Percentiles rank a stretch among this genome's conserved stretches.
Evolutionary conservation across 768 basidiomycete genomes (phyloP).

Genomic region (Trametes villosa): DNA sequence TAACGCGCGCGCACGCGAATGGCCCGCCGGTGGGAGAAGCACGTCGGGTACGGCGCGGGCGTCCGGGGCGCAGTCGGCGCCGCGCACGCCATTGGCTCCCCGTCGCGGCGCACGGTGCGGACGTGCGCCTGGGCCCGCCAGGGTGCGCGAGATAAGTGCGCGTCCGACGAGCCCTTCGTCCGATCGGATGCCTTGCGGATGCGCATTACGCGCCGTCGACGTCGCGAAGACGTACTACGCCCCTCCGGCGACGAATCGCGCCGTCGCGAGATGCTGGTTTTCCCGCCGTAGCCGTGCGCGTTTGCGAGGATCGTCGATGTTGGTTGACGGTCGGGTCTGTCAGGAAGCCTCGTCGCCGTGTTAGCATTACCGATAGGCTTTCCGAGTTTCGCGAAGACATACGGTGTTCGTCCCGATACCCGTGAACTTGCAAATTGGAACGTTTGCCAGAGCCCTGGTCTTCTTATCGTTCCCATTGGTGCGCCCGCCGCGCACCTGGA

Average conservation of each 20-base stretch:
- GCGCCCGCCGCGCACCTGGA: not conserved
- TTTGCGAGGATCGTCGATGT: slow-evolving; percentile 6
- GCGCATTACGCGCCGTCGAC: slow-evolving; percentile 2
- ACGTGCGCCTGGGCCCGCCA: slow-evolving; percentile 1
- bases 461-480: not conserved
- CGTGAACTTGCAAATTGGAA: not conserved
- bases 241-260: not conserved
- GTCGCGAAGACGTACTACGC: slow-evolving; percentile 8
- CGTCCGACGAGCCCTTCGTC: slow-evolving; percentile 2
- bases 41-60: slow-evolving; percentile 8
- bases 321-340: not conserved
- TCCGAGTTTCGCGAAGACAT: not conserved
- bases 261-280: not conserved
- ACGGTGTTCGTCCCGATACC: not conserved
- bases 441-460: not conserved
- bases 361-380: not conserved
- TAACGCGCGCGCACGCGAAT: slow-evolving; percentile 1
- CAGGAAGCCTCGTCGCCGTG: not conserved
- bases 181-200: slow-evolving; percentile 8
- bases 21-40: slow-evolving; percentile 6
- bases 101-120: not conserved
- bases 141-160: not conserved
- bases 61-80: slow-evolving; percentile 5
- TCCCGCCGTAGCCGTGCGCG: not conserved
- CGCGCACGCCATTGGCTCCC: slow-evolving; percentile 11